Evolutionary conservation across 108 stramenopile species (phyloP), one percentile per base, ranked within the genome.

Genomic region (Nitzschia sp.): DNA sequence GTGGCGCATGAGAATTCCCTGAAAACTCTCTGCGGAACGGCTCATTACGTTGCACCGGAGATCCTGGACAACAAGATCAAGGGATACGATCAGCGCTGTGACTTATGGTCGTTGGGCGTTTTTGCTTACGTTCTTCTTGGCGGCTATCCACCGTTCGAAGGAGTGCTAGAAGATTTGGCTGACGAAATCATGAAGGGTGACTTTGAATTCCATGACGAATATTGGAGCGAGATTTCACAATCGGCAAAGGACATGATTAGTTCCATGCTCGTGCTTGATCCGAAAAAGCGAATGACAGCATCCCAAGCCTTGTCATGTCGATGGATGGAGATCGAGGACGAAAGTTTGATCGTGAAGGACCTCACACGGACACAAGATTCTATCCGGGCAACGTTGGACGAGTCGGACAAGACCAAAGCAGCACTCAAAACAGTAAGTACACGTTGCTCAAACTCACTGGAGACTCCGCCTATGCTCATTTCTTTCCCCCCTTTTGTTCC

Each of bases 71-170:
- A 86, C 5, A 60, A 76, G 18, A 59, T 23, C 45, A 47, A 60
- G 32, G 79, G 78, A 23, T 94, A 94, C 42, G 92, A 88, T 53
- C 77, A 76, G 33, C 58, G 85, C 32, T 64, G 72, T 31, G 97
- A 98, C 58, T 91, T 97, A 89, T 99, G 98, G 98, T 83, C 87
- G 33, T 72, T 97, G 27, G 98, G 98, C 13, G 98, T 99, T 13
- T 95, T 99, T 49, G 76, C 84, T 1, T 99, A 90, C 77, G 95
- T 99, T 31, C 66, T 99, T 17, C 62, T 99, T 9, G 96, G 92
- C 18, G 97, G 97, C 8, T 97, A 96, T 65, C 89, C 92, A 19
- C 97, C 97, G 4, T 97, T 97, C 66, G 92, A 88, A 34, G 87
- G 93, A 2, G 76, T 83, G 27, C 67, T 81, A 24, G 68, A 77